Evolutionary conservation across 2,329 filamentous ascomycete species (phyloP).

Genomic region (Hawksworthiomyces lignivorus): DNA sequence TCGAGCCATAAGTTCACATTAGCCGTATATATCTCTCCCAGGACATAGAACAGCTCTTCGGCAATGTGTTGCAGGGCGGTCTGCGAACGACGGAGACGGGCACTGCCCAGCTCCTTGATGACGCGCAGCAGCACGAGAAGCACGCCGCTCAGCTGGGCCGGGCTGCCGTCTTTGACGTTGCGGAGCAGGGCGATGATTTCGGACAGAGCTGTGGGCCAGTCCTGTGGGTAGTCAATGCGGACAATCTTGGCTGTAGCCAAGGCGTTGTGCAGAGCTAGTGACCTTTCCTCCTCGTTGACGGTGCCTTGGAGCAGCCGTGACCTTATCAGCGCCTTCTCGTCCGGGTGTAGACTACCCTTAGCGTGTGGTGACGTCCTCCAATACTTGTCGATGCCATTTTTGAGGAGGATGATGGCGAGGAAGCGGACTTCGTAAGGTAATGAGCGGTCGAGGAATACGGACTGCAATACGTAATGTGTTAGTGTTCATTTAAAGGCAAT

Average conservation of each 20-base stretch:
- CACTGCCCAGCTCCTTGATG: constrained; percentile 83
- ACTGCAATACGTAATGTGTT: too few species aligned
- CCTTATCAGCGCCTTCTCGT: constrained; percentile 72
- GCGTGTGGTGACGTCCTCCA: constrained; percentile 61
- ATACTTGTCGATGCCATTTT: constrained; percentile 92
- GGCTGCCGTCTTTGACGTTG: constrained; percentile 46
- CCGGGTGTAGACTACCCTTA: constrained; percentile 60
- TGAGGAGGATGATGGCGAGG: constrained; percentile 86
- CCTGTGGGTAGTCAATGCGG: constrained; percentile 77
- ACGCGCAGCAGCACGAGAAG: constrained; percentile 75
- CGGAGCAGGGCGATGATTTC: constrained; percentile 60
- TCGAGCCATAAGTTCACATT: constrained; percentile 63
- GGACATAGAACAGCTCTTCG: constrained; percentile 74
- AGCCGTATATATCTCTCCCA: constrained; percentile 70
- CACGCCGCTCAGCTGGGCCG: constrained; percentile 60
- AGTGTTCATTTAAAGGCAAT: too few species aligned
- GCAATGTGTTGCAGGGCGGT: constrained; percentile 69
- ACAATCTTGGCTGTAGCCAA: constrained; percentile 82
- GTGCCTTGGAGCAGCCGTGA: constrained; percentile 68
- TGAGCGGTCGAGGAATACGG: constrained; percentile 72
- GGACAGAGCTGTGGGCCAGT: constrained; percentile 64
- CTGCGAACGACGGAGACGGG: constrained; percentile 65
- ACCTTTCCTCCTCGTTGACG: constrained; percentile 65
- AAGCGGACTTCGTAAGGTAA: constrained; percentile 74
- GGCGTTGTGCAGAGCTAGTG: constrained; percentile 79